Conservation (phyloP, 2,329 filamentous ascomycete species). For the Sporothrix schenckii region DNA sequence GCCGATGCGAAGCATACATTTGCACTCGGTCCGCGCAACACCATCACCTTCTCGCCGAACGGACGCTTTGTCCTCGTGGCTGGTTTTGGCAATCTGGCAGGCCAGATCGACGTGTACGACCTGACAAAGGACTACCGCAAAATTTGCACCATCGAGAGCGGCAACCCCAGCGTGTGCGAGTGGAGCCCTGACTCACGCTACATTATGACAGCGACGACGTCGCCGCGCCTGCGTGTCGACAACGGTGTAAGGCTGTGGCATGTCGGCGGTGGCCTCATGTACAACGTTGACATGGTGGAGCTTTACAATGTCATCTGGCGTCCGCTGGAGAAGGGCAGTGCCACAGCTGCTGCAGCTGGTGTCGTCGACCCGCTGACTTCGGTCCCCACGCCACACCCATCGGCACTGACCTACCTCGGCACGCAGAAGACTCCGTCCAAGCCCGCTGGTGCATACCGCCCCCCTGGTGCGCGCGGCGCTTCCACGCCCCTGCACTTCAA, state of each 20-base stretch:
- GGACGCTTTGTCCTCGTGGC: conserved; percentile 92
- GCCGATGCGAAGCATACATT: conserved; percentile 84
- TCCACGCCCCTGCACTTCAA: conserved; percentile 92
- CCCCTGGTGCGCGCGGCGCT: conserved; percentile 87
- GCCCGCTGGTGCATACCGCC: conserved; percentile 94
- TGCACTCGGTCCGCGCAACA: conserved; percentile 86
- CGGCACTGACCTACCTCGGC: conserved; percentile 78
- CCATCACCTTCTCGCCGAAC: conserved; percentile 90
- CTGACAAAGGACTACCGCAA: conserved; percentile 92
- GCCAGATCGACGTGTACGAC: conserved; percentile 97
- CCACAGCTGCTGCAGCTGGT: conserved; percentile 44
- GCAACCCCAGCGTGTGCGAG: conserved; percentile 93
- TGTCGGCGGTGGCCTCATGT: conserved; percentile 84
- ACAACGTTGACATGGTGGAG: conserved; percentile 92
- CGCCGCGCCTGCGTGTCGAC: conserved; percentile 90
- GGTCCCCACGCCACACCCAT: conserved; percentile 77
- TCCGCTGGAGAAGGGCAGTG: conserved; percentile 55
- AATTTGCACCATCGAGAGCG: conserved; percentile 89
- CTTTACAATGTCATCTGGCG: conserved; percentile 90
- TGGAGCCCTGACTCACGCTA: conserved; percentile 97
- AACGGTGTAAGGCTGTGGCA: conserved; percentile 97
- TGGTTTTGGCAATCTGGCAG: conserved; percentile 95
- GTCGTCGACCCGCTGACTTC: conserved; percentile 72
- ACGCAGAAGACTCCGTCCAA: conserved; percentile 94
- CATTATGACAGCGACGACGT: conserved; percentile 97